Percentiles rank a stretch among this genome's conserved stretches.
Evolutionary conservation across 352 stramenopile species (phyloP).

Genomic region (Phytophthora europaea): DNA sequence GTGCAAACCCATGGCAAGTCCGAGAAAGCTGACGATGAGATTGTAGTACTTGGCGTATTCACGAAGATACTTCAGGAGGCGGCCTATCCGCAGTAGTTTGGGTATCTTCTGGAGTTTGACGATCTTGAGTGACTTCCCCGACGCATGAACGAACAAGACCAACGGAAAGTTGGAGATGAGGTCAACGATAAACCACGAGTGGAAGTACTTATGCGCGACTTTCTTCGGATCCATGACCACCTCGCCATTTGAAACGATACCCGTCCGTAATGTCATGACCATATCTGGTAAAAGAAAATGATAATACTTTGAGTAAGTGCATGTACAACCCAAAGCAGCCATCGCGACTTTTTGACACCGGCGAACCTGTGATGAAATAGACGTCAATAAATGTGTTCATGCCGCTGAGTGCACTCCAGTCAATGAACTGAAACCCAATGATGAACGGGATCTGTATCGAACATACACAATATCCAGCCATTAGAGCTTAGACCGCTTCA

Average conservation of each 20-base stretch:
- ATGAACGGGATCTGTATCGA: conserved; percentile 55
- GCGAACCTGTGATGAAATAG: conserved; percentile 75
- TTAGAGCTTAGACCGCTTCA: background rate
- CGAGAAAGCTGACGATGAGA: conserved; percentile 73
- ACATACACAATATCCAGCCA: background rate
- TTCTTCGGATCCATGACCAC: conserved; percentile 80
- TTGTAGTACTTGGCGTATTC: conserved; percentile 92
- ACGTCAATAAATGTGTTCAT: conserved; percentile 84
- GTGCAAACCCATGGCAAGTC: conserved; percentile 73
- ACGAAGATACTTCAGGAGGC: conserved; percentile 79
- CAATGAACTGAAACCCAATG: conserved; percentile 75
- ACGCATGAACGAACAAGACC: conserved; percentile 64
- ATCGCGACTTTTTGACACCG: background rate
- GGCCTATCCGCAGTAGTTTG: conserved; percentile 80
- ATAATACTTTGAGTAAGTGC: background rate
- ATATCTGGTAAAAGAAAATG: conserved; percentile 57
- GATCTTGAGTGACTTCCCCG: conserved; percentile 84
- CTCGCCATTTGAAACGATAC: conserved; percentile 78
- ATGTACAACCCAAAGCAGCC: background rate
- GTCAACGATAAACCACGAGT: conserved; percentile 87
- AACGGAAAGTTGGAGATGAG: conserved; percentile 88
- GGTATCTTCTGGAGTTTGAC: conserved; percentile 89
- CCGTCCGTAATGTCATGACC: conserved; percentile 82
- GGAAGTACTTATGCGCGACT: conserved; percentile 76
- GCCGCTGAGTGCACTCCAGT: conserved; percentile 56